Evolutionary conservation across 2,329 filamentous ascomycete genomes (phyloP), one percentile per base, ranked within the genome.

Genomic region (Emydomyces testavorans): DNA sequence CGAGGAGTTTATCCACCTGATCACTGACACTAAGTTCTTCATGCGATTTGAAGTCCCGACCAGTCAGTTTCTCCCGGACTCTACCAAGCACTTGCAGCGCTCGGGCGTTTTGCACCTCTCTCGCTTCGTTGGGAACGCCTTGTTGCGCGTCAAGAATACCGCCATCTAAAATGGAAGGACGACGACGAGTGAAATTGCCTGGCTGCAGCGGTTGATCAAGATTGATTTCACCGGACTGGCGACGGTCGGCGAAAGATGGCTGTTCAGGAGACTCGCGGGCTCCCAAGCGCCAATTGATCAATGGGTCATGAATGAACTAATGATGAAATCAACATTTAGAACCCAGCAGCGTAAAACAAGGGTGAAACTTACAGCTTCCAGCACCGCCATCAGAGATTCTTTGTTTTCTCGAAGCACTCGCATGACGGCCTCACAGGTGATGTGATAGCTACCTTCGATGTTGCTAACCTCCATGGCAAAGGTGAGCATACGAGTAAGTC

Each of bases 381-480:
- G 72, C 16, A 99, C 92, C 24, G 92, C 92, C 86, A 98, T 95
- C 50, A 99, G 77, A 35, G 88, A 94, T 70, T 98, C 92, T 69
- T 98, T 98, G 68, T 98, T 98, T 56, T 92, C 88, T 49, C 92
- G 76, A 55, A 99, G 72, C 11, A 99, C 89, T 52, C 92, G 80
- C 92, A 99, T 99, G 43, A 95, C 90, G 58, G 94, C 89, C 68
- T 98, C 93, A 59, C 90, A 98, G 4, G 92, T 96, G 50, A 94
- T 96, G 52, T 93, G 81, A 75, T 94, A 99, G 67, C 87, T 94
- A 58, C 92, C 92, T 67, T 98, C 92, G 56, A 98, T 98, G 62
- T 99, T 99, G 76, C 89, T 95, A 48, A 98, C 92, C 70, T 99
- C 92, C 92, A 99, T 98, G 18, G 93, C 93, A 63, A 95, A 98